A percentile compares a stretch with the other conserved stretches of the same genome.
These are phyloP conservation scores for Eucalyptus pauciflora DNA, from an alignment of 345 rosid genomes.

Conservation along the genomic window DNA sequence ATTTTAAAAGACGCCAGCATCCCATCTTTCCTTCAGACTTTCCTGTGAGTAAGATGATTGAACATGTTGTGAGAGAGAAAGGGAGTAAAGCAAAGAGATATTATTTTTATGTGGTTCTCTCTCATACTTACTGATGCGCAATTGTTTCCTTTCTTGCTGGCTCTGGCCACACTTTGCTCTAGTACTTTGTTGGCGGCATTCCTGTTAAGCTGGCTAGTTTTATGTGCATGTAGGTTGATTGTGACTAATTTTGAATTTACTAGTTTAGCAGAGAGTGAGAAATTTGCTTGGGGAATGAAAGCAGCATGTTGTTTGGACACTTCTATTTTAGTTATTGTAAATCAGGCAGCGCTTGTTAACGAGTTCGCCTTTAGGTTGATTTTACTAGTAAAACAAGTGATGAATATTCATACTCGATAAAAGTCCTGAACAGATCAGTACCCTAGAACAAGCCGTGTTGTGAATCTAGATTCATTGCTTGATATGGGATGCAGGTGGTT, in stretches of 20 bases:
- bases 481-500: constrained; percentile 14
- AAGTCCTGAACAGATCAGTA: background rate
- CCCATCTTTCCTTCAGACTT: constrained; percentile 24
- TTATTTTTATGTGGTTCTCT: background rate
- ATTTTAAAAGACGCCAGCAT: constrained; percentile 21
- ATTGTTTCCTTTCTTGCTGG: background rate
- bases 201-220: background rate
- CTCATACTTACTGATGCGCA: background rate
- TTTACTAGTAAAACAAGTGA: background rate
- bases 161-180: background rate
- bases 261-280: background rate
- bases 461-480: background rate
- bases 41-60: constrained; percentile 15
- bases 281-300: background rate
- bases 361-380: background rate
- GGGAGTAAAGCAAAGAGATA: background rate
- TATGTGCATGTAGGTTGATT: background rate
- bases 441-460: background rate
- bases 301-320: background rate
- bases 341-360: background rate
- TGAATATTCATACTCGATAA: background rate
- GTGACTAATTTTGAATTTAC: background rate
- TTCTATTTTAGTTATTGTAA: background rate
- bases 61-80: background rate
- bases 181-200: background rate